A percentile compares a stretch with the other conserved stretches of the same genome.
These are phyloP conservation scores for Solanum boliviense DNA, from an alignment of 257 asterid genomes.

Conservation along the genomic window DNA sequence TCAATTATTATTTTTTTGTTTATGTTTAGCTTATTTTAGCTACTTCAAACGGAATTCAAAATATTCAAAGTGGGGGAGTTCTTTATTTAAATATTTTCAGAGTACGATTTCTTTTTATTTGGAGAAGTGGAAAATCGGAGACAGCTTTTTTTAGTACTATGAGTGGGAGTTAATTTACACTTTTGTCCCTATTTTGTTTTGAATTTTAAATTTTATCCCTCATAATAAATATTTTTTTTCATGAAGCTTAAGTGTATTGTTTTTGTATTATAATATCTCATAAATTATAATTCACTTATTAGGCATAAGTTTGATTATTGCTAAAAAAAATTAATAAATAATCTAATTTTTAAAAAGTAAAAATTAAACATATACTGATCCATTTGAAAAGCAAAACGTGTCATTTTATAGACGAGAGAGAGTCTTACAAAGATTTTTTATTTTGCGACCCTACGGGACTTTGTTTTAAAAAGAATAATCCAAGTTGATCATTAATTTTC, in stretches of 20 bases:
- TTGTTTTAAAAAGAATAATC: not conserved
- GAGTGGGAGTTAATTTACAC: not conserved
- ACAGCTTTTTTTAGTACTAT: not conserved
- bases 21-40: not conserved
- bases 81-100: not conserved
- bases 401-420: not conserved
- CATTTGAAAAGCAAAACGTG: no score
- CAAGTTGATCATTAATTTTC: conserved; percentile 19
- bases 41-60: not conserved
- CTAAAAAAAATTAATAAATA: no score
- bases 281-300: no score
- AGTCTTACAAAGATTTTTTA: conserved; percentile 5
- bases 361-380: no score
- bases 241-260: no score
- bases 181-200: no score
- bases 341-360: not conserved
- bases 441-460: not conserved
- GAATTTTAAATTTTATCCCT: no score
- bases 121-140: not conserved
- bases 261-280: not conserved
- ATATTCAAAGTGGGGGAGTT: no score
- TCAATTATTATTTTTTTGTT: no score
- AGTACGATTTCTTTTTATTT: not conserved
- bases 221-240: no score
- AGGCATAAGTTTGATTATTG: not conserved